These are phyloP conservation scores for Calvatia gigantea DNA, from an alignment of 768 basidiomycete genomes.

Conservation along the genomic window DNA sequence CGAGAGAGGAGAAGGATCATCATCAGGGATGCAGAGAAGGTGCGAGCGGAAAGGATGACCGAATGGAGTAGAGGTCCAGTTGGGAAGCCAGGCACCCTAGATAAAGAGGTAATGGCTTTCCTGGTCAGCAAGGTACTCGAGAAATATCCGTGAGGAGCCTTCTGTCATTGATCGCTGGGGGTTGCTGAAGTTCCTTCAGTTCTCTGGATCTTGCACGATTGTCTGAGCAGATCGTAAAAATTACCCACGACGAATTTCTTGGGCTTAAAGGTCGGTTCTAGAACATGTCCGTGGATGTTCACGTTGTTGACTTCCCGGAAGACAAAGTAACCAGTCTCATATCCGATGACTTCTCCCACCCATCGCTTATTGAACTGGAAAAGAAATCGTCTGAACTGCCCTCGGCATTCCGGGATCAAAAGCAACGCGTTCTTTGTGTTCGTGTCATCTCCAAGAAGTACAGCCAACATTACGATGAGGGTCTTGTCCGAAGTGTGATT, in stretches of 20 bases:
- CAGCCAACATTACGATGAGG: neutral
- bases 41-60: neutral
- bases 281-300: neutral
- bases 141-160: neutral
- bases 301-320: neutral
- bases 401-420: neutral
- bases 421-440: conserved; percentile 3
- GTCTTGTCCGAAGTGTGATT: neutral
- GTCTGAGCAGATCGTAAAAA: neutral
- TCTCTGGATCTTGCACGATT: neutral
- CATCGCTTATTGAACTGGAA: neutral
- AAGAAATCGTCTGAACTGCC: neutral
- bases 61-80: neutral
- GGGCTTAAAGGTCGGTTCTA: neutral
- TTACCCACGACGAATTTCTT: neutral
- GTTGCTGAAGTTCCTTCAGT: neutral
- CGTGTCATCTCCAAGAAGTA: neutral
- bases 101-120: conserved; percentile 1
- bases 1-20: neutral
- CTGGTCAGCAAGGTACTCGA: neutral
- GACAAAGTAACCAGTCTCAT: neutral
- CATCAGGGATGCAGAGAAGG: neutral
- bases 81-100: neutral
- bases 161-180: too few species aligned
- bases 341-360: neutral